phyloP scores from a whole-genome alignment of 2,329 filamentous ascomycete genomes.

The Daldinia sp. region DNA sequence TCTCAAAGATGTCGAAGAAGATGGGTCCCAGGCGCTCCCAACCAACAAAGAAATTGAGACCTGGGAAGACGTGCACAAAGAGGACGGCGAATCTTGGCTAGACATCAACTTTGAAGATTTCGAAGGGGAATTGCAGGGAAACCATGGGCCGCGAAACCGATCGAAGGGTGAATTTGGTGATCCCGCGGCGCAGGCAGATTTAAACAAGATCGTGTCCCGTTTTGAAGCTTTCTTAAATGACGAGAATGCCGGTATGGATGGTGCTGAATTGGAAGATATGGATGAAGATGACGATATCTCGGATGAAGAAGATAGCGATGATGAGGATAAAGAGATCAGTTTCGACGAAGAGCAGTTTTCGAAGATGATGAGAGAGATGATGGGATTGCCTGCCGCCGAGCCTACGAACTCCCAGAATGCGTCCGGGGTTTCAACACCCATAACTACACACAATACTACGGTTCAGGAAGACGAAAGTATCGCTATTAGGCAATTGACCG shows the following conservation, averaged over 20 bases:
- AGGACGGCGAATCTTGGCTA: constrained; percentile 90
- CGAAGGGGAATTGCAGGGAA: constrained; percentile 76
- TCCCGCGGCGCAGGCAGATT: constrained; percentile 72
- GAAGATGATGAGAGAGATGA: constrained; percentile 90
- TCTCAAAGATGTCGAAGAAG: constrained; percentile 77
- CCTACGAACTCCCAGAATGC: constrained; percentile 17
- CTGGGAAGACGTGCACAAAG: constrained; percentile 69
- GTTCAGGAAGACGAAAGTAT: constrained; percentile 58
- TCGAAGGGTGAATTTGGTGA: constrained; percentile 65
- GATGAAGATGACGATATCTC: constrained; percentile 68
- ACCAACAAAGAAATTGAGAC: constrained; percentile 73
- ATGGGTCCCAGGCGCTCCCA: constrained; percentile 73
- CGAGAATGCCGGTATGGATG: constrained; percentile 80
- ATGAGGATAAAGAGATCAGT: constrained; percentile 77
- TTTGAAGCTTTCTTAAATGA: constrained; percentile 94
- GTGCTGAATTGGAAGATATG: constrained; percentile 76
- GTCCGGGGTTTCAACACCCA: constrained; percentile 8
- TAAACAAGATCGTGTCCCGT: constrained; percentile 91
- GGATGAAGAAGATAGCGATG: constrained; percentile 63
- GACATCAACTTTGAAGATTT: constrained; percentile 92
- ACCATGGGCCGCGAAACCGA: constrained; percentile 44
- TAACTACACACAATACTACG: constrained; percentile 16
- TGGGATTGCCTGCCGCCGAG: constrained; percentile 65
- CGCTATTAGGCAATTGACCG: constrained; percentile 70
- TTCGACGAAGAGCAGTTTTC: constrained; percentile 88